These are phyloP conservation scores for Talaromyces amestolkiae DNA, from an alignment of 2,329 filamentous ascomycete genomes.

Conservation along the genomic window DNA sequence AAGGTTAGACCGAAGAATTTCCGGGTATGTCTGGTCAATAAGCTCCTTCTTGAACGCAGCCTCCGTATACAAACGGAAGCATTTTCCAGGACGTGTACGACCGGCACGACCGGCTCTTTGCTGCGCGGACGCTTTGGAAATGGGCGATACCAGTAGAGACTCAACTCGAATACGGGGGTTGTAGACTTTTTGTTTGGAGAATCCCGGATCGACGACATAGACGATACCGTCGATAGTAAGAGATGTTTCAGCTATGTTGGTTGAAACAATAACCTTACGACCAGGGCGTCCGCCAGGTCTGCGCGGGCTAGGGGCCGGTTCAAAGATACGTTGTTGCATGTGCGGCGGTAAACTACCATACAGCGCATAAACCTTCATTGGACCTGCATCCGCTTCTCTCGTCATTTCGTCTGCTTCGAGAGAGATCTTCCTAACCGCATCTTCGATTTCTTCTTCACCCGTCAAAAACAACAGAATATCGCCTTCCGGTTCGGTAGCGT, in stretches of 20 bases:
- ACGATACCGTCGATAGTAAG: constrained; percentile 98
- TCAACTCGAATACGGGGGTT: constrained; percentile 96
- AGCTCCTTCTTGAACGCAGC: constrained; percentile 95
- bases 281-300: constrained; percentile 77
- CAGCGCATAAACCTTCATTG: constrained; percentile 84
- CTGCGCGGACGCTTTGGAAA: constrained; percentile 95
- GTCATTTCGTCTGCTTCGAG: constrained; percentile 90
- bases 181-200: constrained; percentile 99
- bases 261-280: constrained; percentile 91
- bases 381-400: constrained; percentile 85
- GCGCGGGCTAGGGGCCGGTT: constrained; percentile 72
- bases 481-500: constrained; percentile 86
- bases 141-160: constrained; percentile 93
- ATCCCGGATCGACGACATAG: constrained; percentile 97
- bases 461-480: constrained; percentile 94
- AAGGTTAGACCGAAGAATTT: constrained; percentile 91
- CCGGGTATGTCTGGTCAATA: constrained; percentile 94
- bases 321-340: constrained; percentile 94
- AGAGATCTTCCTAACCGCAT: constrained; percentile 85
- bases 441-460: constrained; percentile 97
- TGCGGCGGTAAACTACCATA: constrained; percentile 90
- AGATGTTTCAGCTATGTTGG: constrained; percentile 96
- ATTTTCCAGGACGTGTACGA: constrained; percentile 97
- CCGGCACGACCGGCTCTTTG: constrained; percentile 98
- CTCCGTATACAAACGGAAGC: constrained; percentile 95